Evolutionary conservation across 1,139 yeast genomes (phyloP), one percentile per base, ranked within the genome.

Genomic region (Pichia inconspicua): DNA sequence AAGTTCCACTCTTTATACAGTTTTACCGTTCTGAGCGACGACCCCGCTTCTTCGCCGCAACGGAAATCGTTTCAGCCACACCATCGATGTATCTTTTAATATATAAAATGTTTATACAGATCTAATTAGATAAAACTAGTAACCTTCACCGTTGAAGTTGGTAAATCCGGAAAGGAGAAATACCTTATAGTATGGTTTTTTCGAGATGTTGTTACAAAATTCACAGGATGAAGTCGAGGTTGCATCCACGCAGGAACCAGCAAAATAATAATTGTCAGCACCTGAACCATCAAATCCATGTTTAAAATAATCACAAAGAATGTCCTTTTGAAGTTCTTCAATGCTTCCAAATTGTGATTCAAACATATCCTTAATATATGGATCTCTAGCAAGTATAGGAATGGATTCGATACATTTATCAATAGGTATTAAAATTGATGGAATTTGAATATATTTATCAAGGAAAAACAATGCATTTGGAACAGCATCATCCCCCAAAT

Each of bases 241-340:
- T 25, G 90, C 92, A 61, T 83, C 92, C 49, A 83, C 83, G 65
- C 92, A 83, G 2, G 85, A 78, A 1, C 92, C 92, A 27, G 88
- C 85, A 71, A 82, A 83, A 61, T 79, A 83, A 62, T 80, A 82
- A 62, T 84, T 82, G 58, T 82, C 87, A 8, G 88, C 88, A 41
- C 92, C 92, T 8, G 85, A 78, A 2, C 88, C 80, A 60, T 83
- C 89, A 63, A 83, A 84, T 55, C 85, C 88, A 59, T 82, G 87
- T 42, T 80, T 75, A 67, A 80, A 84, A 52, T 84, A 84, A 60
- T 83, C 89, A 44, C 77, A 73, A 43, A 82, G 64, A 42, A 83
- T 79, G 7, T 72, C 67, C 53, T 73, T 65, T 57, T 78, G 72
- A 49, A 83, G 65, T 15, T 70, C 73, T 27, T 74, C 76, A 2